phyloP scores from a whole-genome alignment of 2,329 filamentous ascomycete genomes.

The Mycosphaerella arachidis region DNA sequence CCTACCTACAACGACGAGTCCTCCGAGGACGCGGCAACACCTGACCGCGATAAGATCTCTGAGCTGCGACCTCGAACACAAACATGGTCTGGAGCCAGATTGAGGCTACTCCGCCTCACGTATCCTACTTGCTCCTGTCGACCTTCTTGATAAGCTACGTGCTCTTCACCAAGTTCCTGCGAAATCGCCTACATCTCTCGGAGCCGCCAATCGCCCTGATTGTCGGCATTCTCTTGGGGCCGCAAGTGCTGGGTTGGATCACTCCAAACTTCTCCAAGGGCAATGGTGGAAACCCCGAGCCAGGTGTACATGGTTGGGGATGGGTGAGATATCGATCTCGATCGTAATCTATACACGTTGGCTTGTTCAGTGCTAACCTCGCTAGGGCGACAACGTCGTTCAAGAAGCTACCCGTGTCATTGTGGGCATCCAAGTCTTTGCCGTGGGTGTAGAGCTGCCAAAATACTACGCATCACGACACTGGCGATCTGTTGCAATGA shows the following conservation, averaged over 20 bases:
- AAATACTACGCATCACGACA: constrained; percentile 47
- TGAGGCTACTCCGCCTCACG: constrained; percentile 44
- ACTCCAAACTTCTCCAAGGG: constrained; percentile 35
- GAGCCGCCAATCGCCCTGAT: constrained; percentile 47
- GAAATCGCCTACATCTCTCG: constrained; percentile 46
- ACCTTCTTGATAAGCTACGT: constrained; percentile 45
- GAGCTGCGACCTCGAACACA: background rate
- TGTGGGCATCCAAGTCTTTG: constrained; percentile 42
- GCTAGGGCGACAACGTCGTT: constrained; percentile 36
- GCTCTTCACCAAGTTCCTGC: constrained; percentile 44
- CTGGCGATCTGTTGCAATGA: constrained; percentile 48
- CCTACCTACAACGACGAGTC: background rate
- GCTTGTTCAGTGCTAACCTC: constrained; percentile 3
- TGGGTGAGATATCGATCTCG: constrained; percentile 23
- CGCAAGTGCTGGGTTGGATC: constrained; percentile 37
- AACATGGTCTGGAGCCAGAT: constrained; percentile 40
- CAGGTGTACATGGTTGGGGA: constrained; percentile 36
- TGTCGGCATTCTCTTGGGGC: constrained; percentile 44
- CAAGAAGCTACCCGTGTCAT: constrained; percentile 43
- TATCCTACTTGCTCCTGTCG: constrained; percentile 43
- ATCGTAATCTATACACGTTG: background rate
- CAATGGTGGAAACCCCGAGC: constrained; percentile 7
- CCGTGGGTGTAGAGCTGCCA: constrained; percentile 35
- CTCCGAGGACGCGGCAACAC: background rate
- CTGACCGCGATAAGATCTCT: background rate